A percentile compares a stretch with the other conserved stretches of the same genome.
These are phyloP conservation scores for Lolium rigidum DNA, from an alignment of 176 grass and related monocot genomes.

Conservation along the genomic window DNA sequence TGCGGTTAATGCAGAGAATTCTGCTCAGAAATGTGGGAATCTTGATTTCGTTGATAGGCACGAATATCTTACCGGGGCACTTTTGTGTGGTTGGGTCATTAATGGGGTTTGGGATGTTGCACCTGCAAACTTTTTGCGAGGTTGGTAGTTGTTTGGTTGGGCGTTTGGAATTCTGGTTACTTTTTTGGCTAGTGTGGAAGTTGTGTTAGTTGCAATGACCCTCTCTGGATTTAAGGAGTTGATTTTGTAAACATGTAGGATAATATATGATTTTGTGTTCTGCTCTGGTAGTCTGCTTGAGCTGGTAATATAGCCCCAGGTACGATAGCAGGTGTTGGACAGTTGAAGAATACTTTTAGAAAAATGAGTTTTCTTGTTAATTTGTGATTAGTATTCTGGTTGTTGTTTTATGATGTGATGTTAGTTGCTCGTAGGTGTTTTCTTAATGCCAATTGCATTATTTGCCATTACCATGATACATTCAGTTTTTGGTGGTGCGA, in stretches of 20 bases:
- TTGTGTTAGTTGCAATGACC: constrained; percentile 22
- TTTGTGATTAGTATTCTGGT: constrained; percentile 3
- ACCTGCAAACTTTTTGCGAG: constrained; percentile 44
- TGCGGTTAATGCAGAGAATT: constrained; percentile 35
- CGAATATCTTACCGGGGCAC: constrained; percentile 1
- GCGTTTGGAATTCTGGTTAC: constrained; percentile 37
- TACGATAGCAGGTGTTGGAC: background rate
- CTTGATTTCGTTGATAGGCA: constrained; percentile 16
- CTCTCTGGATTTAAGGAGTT: background rate
- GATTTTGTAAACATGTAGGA: background rate
- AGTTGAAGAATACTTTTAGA: constrained; percentile 28
- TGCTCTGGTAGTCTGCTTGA: background rate
- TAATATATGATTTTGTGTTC: constrained; percentile 17
- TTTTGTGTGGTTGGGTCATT: constrained; percentile 42
- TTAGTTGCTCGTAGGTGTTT: constrained; percentile 2
- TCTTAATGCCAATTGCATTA: constrained; percentile 14
- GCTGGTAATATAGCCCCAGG: background rate
- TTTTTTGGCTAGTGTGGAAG: constrained; percentile 38
- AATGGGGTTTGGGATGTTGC: constrained; percentile 39
- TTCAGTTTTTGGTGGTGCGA: background rate
- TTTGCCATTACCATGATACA: background rate
- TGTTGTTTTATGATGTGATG: constrained; percentile 21
- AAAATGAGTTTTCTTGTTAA: constrained; percentile 13
- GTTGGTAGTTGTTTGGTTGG: constrained; percentile 55
- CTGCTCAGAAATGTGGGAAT: constrained; percentile 34